phyloP scores from a whole-genome alignment of 2,329 filamentous ascomycete species.

The Colletotrichum endophyticum region DNA sequence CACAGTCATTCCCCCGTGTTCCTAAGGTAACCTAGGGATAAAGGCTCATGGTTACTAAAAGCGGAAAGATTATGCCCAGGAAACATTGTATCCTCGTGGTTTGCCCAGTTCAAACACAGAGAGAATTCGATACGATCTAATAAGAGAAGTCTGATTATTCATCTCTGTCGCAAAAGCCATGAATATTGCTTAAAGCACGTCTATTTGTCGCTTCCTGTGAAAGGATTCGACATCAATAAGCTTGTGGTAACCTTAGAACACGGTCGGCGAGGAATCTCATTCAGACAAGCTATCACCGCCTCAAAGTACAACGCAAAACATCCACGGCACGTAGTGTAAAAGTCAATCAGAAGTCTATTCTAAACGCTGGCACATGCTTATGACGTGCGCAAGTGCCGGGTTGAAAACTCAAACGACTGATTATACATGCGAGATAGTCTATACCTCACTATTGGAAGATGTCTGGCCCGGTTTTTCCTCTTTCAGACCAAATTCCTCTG shows the following conservation, averaged over 20 bases:
- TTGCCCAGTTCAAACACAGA: too few species aligned
- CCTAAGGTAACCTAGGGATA: too few species aligned
- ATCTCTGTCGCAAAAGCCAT: too few species aligned
- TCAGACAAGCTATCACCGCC: too few species aligned
- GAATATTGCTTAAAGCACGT: not conserved
- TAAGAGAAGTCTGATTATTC: not conserved
- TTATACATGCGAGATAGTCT: not conserved
- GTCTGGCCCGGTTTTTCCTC: not conserved
- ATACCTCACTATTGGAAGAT: not conserved
- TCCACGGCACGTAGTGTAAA: not conserved
- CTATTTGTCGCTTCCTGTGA: not conserved
- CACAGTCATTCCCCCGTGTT: too few species aligned
- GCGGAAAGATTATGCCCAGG: too few species aligned
- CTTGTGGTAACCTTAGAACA: too few species aligned
- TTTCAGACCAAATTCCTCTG: not conserved
- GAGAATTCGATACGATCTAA: not conserved
- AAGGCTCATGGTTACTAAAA: too few species aligned
- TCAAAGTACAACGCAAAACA: too few species aligned
- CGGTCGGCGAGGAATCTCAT: too few species aligned
- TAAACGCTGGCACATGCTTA: not conserved
- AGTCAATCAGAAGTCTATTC: not conserved
- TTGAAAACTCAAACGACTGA: not conserved
- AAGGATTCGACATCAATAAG: not conserved
- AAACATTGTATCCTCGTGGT: too few species aligned
- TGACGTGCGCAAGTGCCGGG: not conserved